Evolutionary conservation across 257 asterid species (phyloP), one percentile per base, ranked within the genome.

Genomic region (Thymus mandschuricus): DNA sequence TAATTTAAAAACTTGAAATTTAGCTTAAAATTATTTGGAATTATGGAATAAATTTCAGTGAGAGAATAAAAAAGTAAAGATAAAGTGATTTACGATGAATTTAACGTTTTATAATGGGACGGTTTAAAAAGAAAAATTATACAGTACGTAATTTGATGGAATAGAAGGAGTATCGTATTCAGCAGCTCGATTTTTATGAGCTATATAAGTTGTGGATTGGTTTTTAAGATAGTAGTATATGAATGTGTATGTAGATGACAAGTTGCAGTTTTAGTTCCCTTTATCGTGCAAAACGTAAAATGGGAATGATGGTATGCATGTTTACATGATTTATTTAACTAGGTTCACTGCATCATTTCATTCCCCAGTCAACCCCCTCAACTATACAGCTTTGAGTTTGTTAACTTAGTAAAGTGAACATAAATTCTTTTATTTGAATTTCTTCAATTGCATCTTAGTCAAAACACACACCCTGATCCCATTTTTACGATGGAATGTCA

Each of bases 231-330:
- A 21, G 21, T 21, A 21, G 21, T 58, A 1, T 12, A 1, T 33
- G 11, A 3, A 38, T 38, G 13, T 35, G 3, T 31, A n/a, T 7
- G 12, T 60, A 34, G 6, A 57, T 73, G 72, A 33, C 67, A 64
- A 56, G 68, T 21, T 66, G 30, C 10, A 41, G 46, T 43, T 35
- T 28, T 43, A 45, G 44, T 31, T 2, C 34, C 51, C 2, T 74
- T 46, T 29, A 0, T 4, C 13, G 13, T 45, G 58, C 59, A 41
- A n/a, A 59, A 50, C 49, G 35, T 13, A 34, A 52, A 68, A 75
- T 75, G 74, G 74, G 29, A 11, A 60, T 56, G 50, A 68, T 51
- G 79, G 74, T n/a, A 31, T 51, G 44, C 74, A 75, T 67, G 51
- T 59, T 46, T 35, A 10, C 13, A 13, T 74, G 35, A 66, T 66